A percentile compares a stretch with the other conserved stretches of the same genome.
Evolutionary conservation across 2,329 filamentous ascomycete genomes (phyloP).

Genomic region (Paecilomyces fulvus): DNA sequence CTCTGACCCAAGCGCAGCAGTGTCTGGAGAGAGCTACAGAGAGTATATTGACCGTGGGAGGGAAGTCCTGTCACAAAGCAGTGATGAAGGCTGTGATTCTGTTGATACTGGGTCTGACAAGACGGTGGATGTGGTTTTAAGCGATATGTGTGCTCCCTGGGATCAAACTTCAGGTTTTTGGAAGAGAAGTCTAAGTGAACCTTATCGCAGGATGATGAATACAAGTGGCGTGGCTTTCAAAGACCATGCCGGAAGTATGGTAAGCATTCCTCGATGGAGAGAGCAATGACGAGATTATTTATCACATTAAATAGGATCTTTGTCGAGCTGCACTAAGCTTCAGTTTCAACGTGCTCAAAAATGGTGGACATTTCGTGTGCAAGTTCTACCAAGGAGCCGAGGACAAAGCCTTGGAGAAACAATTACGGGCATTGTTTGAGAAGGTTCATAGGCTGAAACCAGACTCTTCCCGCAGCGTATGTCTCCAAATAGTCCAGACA

Average conservation of each 20-base stretch:
- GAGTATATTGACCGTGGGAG: constrained; percentile 17
- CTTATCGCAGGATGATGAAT: constrained; percentile 98
- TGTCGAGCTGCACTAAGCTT: constrained; percentile 80
- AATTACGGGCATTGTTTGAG: constrained; percentile 66
- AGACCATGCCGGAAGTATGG: constrained; percentile 93
- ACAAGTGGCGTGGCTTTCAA: constrained; percentile 79
- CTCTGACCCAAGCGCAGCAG: neutral
- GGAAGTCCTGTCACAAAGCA: constrained; percentile 24
- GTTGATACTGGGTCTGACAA: constrained; percentile 31
- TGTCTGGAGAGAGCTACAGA: constrained; percentile 4
- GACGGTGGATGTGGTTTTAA: constrained; percentile 84
- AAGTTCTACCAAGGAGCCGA: constrained; percentile 94
- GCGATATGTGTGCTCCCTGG: constrained; percentile 99
- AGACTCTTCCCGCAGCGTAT: constrained; percentile 75
- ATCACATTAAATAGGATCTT: constrained; percentile 57
- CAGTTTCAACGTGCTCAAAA: constrained; percentile 70
- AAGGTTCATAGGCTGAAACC: constrained; percentile 85
- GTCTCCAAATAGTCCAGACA: constrained; percentile 22
- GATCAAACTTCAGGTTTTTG: constrained; percentile 67
- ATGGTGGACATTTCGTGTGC: constrained; percentile 86
- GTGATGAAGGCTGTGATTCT: constrained; percentile 6
- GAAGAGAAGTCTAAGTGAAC: constrained; percentile 88
- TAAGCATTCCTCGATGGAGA: constrained; percentile 39
- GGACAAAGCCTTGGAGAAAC: constrained; percentile 69
- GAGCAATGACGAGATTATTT: neutral